Base-by-base conservation (phyloP, 2,329 filamentous ascomycete genomes). In the Fusarium odoratissimum region DNA sequence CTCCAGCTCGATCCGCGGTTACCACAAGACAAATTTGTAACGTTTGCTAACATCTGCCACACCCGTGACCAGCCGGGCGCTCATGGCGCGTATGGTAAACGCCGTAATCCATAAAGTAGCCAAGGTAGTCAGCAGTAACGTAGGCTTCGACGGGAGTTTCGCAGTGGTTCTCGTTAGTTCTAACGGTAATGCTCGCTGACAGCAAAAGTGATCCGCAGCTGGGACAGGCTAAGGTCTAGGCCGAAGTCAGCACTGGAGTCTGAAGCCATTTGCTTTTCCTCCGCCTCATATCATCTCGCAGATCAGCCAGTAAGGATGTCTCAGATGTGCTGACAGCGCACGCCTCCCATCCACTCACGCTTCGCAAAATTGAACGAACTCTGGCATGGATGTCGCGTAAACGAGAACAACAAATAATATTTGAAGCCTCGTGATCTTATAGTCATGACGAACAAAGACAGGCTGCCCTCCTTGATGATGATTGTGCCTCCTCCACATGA, bases 221-320 rank as follows among this genome's bases (percentile, higher is more conserved):
- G 55, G 67, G 42, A 52, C 61, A 61, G 46, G 56, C 55, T 30
- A 52, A 41, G 12, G 38, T n/a, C 21, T n/a, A 41, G 60, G 63
- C 45, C 56, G 38, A 56, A 35, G 31, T 37, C 63, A 48, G 31
- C 41, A 31, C 33, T 41, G 54, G 23, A 60, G 42, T 58, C 38
- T 37, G 21, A n/a, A 28, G 19, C 23, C 19, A 64, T 61, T 60
- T 45, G 37, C 42, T 57, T 58, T 52, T 46, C 42, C 55, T 44
- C 21, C 38, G 45, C 57, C 67, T 67, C 67, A 63, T 64, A 54
- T 60, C 52, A 56, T 56, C 67, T 67, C 41, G 56, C 37, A 65
- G 55, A 72, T 72, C 71, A 74, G 49, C 48, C 52, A 48, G 55
- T 71, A 61, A 59, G 67, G 63, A 58, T 72, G 73, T 64, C 71